Conservation (phyloP, 129 eudicot species). For the Rutidosis leptorrhynchoides region DNA sequence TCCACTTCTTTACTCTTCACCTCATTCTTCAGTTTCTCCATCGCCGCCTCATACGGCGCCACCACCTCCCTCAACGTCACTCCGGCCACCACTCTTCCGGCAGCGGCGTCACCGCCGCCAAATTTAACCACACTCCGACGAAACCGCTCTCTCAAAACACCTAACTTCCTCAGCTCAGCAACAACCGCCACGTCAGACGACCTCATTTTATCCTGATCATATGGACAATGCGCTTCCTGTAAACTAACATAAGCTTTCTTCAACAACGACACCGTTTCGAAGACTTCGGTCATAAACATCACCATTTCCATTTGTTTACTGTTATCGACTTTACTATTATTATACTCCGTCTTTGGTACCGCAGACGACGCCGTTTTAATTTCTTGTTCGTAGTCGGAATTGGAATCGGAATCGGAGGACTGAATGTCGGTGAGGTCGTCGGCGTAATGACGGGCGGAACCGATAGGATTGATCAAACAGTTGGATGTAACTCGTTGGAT, state of each 20-base stretch:
- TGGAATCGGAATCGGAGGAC: conserved; percentile 30
- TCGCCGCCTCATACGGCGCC: conserved; percentile 94
- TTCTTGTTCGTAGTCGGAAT: conserved; percentile 30
- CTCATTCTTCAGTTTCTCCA: conserved; percentile 74
- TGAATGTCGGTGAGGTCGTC: conserved; percentile 27
- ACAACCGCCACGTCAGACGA: conserved; percentile 70
- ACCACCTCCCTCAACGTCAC: conserved; percentile 76
- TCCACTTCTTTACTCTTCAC: conserved; percentile 64
- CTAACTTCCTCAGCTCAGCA: conserved; percentile 70
- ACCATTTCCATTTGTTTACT: conserved; percentile 34
- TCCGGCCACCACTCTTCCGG: conserved; percentile 31
- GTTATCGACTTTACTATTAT: neutral
- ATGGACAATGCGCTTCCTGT: conserved; percentile 84
- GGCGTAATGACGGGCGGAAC: conserved; percentile 44
- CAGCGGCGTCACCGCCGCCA: conserved; percentile 13
- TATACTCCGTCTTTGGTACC: neutral
- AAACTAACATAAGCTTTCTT: conserved; percentile 78
- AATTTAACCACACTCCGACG: conserved; percentile 46
- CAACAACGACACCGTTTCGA: conserved; percentile 72
- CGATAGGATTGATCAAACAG: conserved; percentile 72
- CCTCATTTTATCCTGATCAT: conserved; percentile 77
- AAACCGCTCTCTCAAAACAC: conserved; percentile 76
- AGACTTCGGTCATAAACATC: conserved; percentile 65
- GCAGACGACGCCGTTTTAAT: conserved; percentile 22
- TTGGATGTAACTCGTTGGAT: conserved; percentile 87